Conservation (phyloP, 306 rosid species). For the Fagus crenata region DNA sequence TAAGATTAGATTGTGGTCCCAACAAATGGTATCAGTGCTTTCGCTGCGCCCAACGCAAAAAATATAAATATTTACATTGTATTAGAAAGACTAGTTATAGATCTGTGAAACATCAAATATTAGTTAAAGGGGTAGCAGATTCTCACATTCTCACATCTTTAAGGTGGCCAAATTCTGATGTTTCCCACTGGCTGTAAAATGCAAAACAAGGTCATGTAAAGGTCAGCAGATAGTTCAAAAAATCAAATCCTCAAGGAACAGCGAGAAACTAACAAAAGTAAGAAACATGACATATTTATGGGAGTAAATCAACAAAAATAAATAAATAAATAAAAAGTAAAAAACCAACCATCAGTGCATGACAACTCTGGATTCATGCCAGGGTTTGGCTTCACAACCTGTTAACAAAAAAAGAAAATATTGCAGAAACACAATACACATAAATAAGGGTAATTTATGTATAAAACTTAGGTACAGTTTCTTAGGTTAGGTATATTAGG, state of each 20-base stretch:
- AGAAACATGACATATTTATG: not conserved
- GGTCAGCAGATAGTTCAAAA: not conserved
- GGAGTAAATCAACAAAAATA: not conserved
- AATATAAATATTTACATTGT: no score
- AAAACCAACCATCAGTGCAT: slow-evolving; percentile 78
- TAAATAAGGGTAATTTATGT: not conserved
- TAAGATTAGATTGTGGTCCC: no score
- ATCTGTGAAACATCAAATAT: not conserved
- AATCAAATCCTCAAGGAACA: slow-evolving; percentile 20
- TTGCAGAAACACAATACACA: slow-evolving; percentile 15
- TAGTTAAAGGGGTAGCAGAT: not conserved
- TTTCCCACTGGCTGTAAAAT: slow-evolving; percentile 65
- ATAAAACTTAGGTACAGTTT: no score
- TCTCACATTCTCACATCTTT: slow-evolving; percentile 83
- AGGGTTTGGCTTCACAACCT: slow-evolving; percentile 81
- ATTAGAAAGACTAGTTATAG: not conserved
- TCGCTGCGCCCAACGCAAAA: no score
- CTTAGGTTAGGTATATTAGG: no score
- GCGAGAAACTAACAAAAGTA: not conserved
- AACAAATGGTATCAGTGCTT: no score
- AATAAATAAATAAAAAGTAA: not conserved
- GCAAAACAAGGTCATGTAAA: slow-evolving; percentile 16
- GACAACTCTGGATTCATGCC: slow-evolving; percentile 90
- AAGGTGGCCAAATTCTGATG: slow-evolving; percentile 72
- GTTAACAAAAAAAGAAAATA: slow-evolving; percentile 34